Evolutionary conservation across 2,329 filamentous ascomycete genomes (phyloP).

Genomic region (Rachicladosporium sp.): DNA sequence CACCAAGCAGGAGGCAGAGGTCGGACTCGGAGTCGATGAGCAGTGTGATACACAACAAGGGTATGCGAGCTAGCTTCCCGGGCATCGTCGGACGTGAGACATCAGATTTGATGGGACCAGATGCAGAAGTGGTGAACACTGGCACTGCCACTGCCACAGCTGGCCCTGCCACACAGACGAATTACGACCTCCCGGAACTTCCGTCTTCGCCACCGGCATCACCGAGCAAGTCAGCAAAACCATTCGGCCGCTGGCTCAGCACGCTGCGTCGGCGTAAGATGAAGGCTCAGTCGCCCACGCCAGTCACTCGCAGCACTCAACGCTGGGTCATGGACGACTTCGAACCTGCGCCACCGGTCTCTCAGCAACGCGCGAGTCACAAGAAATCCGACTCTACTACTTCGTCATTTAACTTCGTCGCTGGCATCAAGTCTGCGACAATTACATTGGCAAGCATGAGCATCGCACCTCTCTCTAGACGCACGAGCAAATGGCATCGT

Average conservation of each 20-base stretch:
- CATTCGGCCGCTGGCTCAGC: conserved; percentile 64
- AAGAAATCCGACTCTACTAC: conserved; percentile 45
- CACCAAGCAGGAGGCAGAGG: too few species aligned
- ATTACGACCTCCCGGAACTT: too few species aligned
- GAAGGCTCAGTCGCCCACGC: conserved; percentile 29
- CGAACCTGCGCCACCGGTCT: conserved; percentile 9
- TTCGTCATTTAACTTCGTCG: conserved; percentile 68
- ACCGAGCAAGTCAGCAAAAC: conserved; percentile 21
- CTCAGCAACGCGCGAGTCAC: conserved; percentile 18
- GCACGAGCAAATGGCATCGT: conserved; percentile 43
- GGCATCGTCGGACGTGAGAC: too few species aligned
- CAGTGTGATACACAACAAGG: conserved; percentile 3
- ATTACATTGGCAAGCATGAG: conserved; percentile 65
- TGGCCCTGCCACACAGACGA: too few species aligned
- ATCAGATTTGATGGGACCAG: too few species aligned
- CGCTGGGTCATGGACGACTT: conserved; percentile 27
- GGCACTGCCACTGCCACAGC: too few species aligned
- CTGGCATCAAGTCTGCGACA: conserved; percentile 69
- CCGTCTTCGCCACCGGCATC: too few species aligned
- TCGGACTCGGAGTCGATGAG: not conserved
- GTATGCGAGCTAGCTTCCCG: not conserved
- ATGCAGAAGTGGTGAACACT: too few species aligned
- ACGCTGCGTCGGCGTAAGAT: conserved; percentile 51
- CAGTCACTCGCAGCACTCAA: conserved; percentile 22
- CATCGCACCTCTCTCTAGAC: conserved; percentile 49